Percentiles rank a stretch among this genome's conserved stretches.
Conservation (phyloP, 2,329 filamentous ascomycete species). For the Aspergillus thermomutatus region DNA sequence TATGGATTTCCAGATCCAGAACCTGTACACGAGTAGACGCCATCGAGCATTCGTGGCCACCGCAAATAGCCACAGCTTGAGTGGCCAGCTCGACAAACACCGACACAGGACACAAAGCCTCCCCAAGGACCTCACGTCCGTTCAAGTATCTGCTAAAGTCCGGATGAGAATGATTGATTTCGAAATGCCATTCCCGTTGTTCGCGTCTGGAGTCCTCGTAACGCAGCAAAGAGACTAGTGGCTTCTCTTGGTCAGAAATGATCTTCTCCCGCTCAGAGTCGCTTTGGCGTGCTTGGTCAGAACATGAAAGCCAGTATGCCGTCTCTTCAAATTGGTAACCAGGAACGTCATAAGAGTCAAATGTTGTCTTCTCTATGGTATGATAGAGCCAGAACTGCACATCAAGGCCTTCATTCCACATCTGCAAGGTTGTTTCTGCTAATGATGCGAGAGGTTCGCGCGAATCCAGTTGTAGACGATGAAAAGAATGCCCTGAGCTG, state of each 20-base stretch:
- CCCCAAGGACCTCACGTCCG: not conserved
- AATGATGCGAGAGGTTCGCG: constrained; percentile 14
- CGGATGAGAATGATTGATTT: not conserved
- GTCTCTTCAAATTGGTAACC: constrained; percentile 42
- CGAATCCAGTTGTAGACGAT: not conserved
- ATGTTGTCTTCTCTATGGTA: constrained; percentile 23
- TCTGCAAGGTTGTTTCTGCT: constrained; percentile 22
- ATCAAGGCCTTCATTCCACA: constrained; percentile 41
- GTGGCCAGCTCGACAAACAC: not conserved
- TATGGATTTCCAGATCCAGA: not conserved
- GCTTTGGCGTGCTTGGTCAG: not conserved
- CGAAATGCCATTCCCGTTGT: not conserved
- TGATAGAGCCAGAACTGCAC: constrained; percentile 40
- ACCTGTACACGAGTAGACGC: not conserved
- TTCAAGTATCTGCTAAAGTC: not conserved
- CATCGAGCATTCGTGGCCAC: not conserved
- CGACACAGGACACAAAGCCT: not conserved
- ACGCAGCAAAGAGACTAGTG: not conserved
- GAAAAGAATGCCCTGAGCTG: not conserved
- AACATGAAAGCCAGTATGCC: not conserved
- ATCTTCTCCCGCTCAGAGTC: not conserved
- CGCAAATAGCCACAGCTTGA: not conserved
- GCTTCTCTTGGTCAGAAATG: not conserved
- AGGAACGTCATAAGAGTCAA: constrained; percentile 32
- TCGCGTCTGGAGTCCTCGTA: not conserved